These are phyloP conservation scores for Begonia peltatifolia DNA, from an alignment of 306 rosid genomes.

Conservation along the genomic window DNA sequence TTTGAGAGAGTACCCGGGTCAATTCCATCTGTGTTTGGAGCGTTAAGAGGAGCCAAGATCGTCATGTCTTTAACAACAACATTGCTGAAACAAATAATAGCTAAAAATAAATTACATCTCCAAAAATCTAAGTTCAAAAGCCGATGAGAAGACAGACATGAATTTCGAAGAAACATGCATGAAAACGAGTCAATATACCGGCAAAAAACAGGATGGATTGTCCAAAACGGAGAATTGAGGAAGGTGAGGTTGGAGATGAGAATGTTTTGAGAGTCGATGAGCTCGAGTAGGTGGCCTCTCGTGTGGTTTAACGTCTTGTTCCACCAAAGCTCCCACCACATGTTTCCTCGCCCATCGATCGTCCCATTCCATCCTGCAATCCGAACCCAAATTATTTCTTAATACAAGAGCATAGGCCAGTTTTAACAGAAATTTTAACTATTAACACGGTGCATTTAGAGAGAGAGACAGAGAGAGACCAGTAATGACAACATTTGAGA, in stretches of 20 bases:
- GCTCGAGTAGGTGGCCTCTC: constrained; percentile 88
- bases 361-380: constrained; percentile 81
- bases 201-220: constrained; percentile 91
- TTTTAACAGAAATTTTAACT: too few species aligned
- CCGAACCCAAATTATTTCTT: neutral
- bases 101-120: neutral
- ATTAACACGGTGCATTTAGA: too few species aligned
- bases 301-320: constrained; percentile 75
- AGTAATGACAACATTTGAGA: constrained; percentile 77
- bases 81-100: constrained; percentile 48
- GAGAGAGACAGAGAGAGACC: constrained; percentile 23
- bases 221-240: constrained; percentile 90
- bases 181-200: constrained; percentile 29
- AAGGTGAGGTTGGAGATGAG: constrained; percentile 80
- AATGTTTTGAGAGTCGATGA: constrained; percentile 64
- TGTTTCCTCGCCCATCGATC: constrained; percentile 78
- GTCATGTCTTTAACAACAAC: constrained; percentile 90
- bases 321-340: constrained; percentile 99
- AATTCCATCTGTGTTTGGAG: constrained; percentile 92
- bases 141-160: too few species aligned
- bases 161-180: neutral
- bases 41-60: constrained; percentile 86
- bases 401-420: too few species aligned
- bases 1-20: constrained; percentile 51
- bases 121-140: neutral